Conservation (phyloP, 768 basidiomycete species). For the Termitomyces sp. region DNA sequence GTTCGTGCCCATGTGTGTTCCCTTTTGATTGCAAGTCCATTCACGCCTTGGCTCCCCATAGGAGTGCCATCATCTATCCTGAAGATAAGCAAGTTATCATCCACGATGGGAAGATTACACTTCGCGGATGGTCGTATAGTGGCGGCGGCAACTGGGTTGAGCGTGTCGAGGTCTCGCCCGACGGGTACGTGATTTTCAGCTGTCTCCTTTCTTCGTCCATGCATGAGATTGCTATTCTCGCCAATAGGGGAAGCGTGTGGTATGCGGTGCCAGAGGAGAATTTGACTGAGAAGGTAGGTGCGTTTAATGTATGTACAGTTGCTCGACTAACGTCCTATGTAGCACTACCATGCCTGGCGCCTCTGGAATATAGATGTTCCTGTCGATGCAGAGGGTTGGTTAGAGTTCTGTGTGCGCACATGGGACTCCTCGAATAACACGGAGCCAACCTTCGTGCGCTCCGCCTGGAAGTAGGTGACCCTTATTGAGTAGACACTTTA, state of each 20-base stretch:
- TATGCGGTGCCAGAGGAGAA: constrained; percentile 42
- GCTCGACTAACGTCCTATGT: neutral
- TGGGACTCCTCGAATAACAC: constrained; percentile 61
- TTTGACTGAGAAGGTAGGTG: constrained; percentile 43
- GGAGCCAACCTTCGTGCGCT: constrained; percentile 51
- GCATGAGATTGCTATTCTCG: neutral
- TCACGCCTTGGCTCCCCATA: constrained; percentile 11
- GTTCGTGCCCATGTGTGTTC: constrained; percentile 26
- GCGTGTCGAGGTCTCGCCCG: constrained; percentile 50
- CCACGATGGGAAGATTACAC: constrained; percentile 43
- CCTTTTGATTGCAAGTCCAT: neutral
- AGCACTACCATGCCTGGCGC: constrained; percentile 55
- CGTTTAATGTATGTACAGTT: neutral
- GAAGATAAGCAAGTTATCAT: constrained; percentile 41
- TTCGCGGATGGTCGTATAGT: constrained; percentile 42
- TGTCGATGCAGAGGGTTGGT: constrained; percentile 53
- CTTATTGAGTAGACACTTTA: neutral
- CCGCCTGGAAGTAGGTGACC: constrained; percentile 47
- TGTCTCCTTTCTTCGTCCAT: neutral
- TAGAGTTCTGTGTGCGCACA: constrained; percentile 51
- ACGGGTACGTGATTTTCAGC: constrained; percentile 31
- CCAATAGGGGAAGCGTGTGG: constrained; percentile 44
- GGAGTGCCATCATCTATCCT: constrained; percentile 48
- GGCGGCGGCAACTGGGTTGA: constrained; percentile 54
- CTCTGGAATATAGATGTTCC: constrained; percentile 50